A percentile compares a stretch with the other conserved stretches of the same genome.
phyloP scores from a whole-genome alignment of 331 rosid genomes.

The Ulmus americana region DNA sequence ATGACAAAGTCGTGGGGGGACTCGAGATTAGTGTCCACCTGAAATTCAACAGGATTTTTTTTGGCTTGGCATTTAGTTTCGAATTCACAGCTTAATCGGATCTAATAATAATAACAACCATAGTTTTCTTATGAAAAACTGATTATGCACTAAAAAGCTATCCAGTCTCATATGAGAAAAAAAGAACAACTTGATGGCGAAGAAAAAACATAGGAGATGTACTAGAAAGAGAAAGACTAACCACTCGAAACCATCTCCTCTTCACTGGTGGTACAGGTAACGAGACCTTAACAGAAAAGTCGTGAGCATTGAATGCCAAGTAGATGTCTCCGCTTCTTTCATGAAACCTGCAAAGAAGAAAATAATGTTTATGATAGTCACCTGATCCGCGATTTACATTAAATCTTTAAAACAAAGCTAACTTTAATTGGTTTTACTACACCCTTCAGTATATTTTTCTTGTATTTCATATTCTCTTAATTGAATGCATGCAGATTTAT shows the following conservation, averaged over 20 bases:
- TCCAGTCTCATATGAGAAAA: background rate
- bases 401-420: background rate
- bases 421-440: background rate
- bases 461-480: background rate
- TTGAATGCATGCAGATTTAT: no score
- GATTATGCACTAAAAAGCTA: background rate
- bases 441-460: background rate
- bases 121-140: background rate
- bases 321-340: conserved; percentile 68
- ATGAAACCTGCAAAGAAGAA: conserved; percentile 58
- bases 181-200: background rate
- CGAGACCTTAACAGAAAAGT: conserved; percentile 40
- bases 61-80: background rate
- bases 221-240: conserved; percentile 34
- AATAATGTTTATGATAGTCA: background rate
- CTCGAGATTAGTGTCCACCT: conserved; percentile 75
- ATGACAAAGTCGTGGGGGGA: conserved; percentile 66
- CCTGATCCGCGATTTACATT: background rate
- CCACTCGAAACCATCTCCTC: conserved; percentile 90
- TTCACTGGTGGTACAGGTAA: conserved; percentile 63
- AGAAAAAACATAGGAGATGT: background rate
- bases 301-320: conserved; percentile 89
- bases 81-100: background rate
- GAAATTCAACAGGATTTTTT: conserved; percentile 14
- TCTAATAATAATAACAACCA: background rate